phyloP scores from a whole-genome alignment of 1,139 yeast species.

The Debaryomyces subglobosus region DNA sequence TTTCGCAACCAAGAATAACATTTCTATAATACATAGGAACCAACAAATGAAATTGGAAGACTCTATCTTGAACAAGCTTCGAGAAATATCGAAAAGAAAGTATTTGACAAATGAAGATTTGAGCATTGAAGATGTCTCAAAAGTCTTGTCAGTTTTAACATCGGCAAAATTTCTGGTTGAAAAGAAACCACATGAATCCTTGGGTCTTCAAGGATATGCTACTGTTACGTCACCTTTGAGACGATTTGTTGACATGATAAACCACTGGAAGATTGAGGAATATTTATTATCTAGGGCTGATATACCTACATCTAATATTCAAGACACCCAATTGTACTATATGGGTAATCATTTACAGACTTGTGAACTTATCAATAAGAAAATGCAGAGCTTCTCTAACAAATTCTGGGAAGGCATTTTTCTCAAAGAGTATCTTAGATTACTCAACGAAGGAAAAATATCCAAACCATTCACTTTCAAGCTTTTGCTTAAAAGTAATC shows the following conservation, averaged over 20 bases:
- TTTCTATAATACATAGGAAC: slow-evolving; percentile 60
- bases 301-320: slow-evolving; percentile 8
- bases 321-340: slow-evolving; percentile 18
- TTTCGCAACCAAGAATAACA: slow-evolving; percentile 44
- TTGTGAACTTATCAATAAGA: slow-evolving; percentile 31
- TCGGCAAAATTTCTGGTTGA: slow-evolving; percentile 37
- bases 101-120: slow-evolving; percentile 20
- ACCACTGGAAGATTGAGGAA: slow-evolving; percentile 61
- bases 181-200: slow-evolving; percentile 56
- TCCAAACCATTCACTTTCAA: slow-evolving; percentile 26
- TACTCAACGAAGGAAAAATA: slow-evolving; percentile 20
- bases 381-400: slow-evolving; percentile 28
- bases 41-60: slow-evolving; percentile 35
- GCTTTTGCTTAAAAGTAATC: slow-evolving; percentile 30
- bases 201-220: slow-evolving; percentile 67
- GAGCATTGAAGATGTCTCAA: slow-evolving; percentile 22
- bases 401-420: slow-evolving; percentile 46
- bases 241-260: slow-evolving; percentile 78
- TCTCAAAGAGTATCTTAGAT: slow-evolving; percentile 29
- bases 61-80: slow-evolving; percentile 43
- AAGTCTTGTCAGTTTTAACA: slow-evolving; percentile 29
- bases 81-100: slow-evolving; percentile 29
- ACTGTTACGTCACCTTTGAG: slow-evolving; percentile 90
- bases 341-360: slow-evolving; percentile 35
- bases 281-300: slow-evolving; percentile 18